phyloP scores from a whole-genome alignment of 2,329 filamentous ascomycete genomes.

The Neurospora sp. region DNA sequence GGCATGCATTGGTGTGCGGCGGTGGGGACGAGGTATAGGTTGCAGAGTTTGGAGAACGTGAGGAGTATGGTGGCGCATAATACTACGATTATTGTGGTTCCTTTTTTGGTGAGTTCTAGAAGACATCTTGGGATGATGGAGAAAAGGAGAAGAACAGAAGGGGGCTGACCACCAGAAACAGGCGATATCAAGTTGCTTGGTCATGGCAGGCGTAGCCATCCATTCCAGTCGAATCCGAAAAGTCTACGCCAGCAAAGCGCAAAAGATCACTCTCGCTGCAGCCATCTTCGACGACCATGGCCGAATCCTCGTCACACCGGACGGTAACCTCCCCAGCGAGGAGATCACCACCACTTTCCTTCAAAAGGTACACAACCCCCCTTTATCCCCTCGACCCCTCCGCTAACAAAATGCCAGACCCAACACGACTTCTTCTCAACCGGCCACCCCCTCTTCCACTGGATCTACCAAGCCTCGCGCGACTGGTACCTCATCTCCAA shows the following conservation, averaged over 20 bases:
- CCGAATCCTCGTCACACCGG: constrained; percentile 57
- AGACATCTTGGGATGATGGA: not conserved
- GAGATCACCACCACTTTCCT: constrained; percentile 73
- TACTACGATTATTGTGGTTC: constrained; percentile 63
- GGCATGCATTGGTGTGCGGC: constrained; percentile 84
- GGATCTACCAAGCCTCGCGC: constrained; percentile 73
- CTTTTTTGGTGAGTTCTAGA: constrained; percentile 47
- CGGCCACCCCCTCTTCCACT: constrained; percentile 71
- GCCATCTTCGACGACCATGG: constrained; percentile 60
- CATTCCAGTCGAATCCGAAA: constrained; percentile 42
- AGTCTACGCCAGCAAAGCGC: constrained; percentile 46
- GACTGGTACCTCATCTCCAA: constrained; percentile 64
- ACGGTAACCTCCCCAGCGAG: constrained; percentile 58
- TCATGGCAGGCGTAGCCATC: constrained; percentile 46
- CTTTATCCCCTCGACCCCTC: not conserved
- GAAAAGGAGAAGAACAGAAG: constrained; percentile 3
- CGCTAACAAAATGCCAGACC: constrained; percentile 24
- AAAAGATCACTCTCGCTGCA: constrained; percentile 48
- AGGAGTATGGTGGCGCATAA: constrained; percentile 42
- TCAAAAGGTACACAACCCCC: constrained; percentile 38
- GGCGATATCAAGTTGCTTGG: constrained; percentile 51
- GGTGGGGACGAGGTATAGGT: constrained; percentile 57
- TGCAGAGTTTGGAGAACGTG: constrained; percentile 35
- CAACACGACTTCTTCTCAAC: constrained; percentile 67
- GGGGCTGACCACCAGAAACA: constrained; percentile 21